These are phyloP conservation scores for Clitopilus passeckerianus DNA, from an alignment of 768 basidiomycete genomes.

Conservation along the genomic window DNA sequence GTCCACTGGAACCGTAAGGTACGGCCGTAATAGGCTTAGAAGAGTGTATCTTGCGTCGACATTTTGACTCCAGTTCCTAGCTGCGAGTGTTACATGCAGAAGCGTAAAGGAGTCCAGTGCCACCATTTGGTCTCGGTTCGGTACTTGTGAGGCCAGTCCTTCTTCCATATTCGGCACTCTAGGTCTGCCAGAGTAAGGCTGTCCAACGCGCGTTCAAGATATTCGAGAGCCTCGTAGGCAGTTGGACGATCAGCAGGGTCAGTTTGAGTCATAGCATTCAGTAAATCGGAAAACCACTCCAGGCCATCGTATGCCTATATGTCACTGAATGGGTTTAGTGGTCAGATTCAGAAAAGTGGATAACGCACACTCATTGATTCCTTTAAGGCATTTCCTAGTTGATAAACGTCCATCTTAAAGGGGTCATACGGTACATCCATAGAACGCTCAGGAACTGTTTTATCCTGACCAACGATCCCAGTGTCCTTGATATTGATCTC, in stretches of 20 bases:
- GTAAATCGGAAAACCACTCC: background rate
- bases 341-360: background rate
- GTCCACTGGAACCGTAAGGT: no score
- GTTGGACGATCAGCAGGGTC: no score
- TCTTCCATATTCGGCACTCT: no score
- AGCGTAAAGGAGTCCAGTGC: background rate
- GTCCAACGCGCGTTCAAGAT: no score
- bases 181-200: no score
- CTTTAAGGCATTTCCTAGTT: constrained; percentile 26
- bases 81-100: no score
- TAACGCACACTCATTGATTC: background rate
- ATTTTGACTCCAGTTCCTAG: no score
- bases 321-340: background rate
- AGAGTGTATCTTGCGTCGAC: no score
- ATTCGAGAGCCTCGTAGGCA: no score
- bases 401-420: constrained; percentile 39
- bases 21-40: no score
- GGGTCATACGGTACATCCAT: constrained; percentile 22
- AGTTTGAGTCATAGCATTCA: no score
- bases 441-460: constrained; percentile 29
- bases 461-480: constrained; percentile 32
- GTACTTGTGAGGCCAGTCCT: background rate
- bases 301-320: background rate
- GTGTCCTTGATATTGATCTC: constrained; percentile 16
- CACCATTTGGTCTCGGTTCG: background rate